These are phyloP conservation scores for Pseudogymnoascus sp. DNA, from an alignment of 2,329 filamentous ascomycete species.

Conservation along the genomic window DNA sequence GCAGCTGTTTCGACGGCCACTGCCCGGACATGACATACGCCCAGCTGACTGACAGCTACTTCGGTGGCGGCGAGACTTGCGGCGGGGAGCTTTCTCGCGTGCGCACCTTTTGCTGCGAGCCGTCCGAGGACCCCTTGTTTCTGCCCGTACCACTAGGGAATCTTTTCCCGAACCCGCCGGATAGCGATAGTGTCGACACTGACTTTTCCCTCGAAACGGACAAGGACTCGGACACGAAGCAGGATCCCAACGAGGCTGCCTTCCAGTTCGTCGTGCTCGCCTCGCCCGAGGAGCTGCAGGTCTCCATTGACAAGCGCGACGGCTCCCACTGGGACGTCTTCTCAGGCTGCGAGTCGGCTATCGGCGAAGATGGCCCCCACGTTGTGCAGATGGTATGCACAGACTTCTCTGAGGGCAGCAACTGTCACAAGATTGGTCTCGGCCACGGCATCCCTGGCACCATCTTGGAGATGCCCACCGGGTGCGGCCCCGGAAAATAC, in stretches of 20 bases:
- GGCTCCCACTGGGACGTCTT: slow-evolving; percentile 40
- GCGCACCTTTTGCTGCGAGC: slow-evolving; percentile 30
- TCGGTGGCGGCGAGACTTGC: slow-evolving; percentile 25
- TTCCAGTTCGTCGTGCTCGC: slow-evolving; percentile 32
- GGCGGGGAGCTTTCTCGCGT: slow-evolving; percentile 18
- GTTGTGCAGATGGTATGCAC: slow-evolving; percentile 35
- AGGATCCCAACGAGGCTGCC: slow-evolving; percentile 26
- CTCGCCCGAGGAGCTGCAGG: slow-evolving; percentile 29
- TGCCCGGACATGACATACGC: slow-evolving; percentile 24
- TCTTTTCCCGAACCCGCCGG: slow-evolving; percentile 31
- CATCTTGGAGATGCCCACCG: slow-evolving; percentile 35
- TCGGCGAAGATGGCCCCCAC: slow-evolving; percentile 24
- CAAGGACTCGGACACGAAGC: slow-evolving; percentile 21
- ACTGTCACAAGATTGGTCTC: slow-evolving; percentile 33
- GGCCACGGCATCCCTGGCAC: slow-evolving; percentile 33
- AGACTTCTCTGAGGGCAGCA: slow-evolving; percentile 28
- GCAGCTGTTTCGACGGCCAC: slow-evolving; percentile 30
- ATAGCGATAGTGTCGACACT: slow-evolving; percentile 25
- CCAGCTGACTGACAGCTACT: slow-evolving; percentile 26
- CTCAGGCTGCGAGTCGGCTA: slow-evolving; percentile 28
- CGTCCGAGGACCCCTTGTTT: slow-evolving; percentile 27
- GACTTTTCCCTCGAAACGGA: slow-evolving; percentile 29
- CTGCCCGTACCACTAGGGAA: slow-evolving; percentile 33
- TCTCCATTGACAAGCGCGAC: slow-evolving; percentile 35
- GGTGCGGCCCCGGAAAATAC: slow-evolving; percentile 35